Evolutionary conservation across 352 stramenopile species (phyloP).

Genomic region (Phytopythium chamaehyphon): DNA sequence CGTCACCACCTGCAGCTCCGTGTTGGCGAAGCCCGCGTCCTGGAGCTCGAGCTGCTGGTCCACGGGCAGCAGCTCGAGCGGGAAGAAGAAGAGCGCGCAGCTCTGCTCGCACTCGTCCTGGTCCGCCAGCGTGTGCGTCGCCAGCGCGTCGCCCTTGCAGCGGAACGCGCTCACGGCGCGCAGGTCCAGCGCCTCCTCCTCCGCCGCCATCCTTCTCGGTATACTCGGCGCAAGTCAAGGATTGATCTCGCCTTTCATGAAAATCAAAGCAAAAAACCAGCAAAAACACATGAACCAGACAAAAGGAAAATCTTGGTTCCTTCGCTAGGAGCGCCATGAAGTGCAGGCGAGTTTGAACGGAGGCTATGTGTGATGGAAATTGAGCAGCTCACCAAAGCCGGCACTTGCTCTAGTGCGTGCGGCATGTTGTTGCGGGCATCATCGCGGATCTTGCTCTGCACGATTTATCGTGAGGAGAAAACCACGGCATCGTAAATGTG

Average conservation of each 20-base stretch:
- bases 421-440: too few relatives aligned
- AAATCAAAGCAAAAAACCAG: too few relatives aligned
- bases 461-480: too few relatives aligned
- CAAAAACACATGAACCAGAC: too few relatives aligned
- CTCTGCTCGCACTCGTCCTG: constrained; percentile 89
- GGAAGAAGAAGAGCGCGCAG: constrained; percentile 91
- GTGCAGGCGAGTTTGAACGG: too few relatives aligned
- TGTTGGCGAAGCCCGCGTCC: constrained; percentile 76
- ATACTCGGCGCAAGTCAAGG: background rate
- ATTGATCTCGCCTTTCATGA: background rate
- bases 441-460: too few relatives aligned
- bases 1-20: constrained; percentile 36
- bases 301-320: too few relatives aligned
- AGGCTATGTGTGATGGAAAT: too few relatives aligned
- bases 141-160: constrained; percentile 46
- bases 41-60: constrained; percentile 85
- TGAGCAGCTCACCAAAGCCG: too few relatives aligned
- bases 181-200: constrained; percentile 13
- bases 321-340: too few relatives aligned
- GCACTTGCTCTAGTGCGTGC: too few relatives aligned
- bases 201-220: background rate
- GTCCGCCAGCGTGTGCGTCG: constrained; percentile 52
- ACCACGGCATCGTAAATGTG: too few relatives aligned
- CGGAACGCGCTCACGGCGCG: constrained; percentile 38
- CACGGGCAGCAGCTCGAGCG: constrained; percentile 64